These are phyloP conservation scores for Nicotiana benthamiana DNA, from an alignment of 257 asterid genomes.

Conservation along the genomic window DNA sequence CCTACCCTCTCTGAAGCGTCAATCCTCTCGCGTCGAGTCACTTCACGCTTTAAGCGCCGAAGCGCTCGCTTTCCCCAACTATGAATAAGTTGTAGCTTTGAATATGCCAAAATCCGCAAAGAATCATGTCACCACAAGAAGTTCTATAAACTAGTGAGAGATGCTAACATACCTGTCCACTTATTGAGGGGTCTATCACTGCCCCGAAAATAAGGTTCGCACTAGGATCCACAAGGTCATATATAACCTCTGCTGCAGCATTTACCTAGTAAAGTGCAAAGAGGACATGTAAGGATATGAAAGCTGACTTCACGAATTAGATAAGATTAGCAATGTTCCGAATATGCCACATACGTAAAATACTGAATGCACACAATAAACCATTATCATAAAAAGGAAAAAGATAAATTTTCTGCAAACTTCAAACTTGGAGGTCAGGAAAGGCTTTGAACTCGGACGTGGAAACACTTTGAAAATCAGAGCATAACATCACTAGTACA, in stretches of 20 bases:
- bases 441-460: not conserved
- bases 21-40: too few relatives aligned
- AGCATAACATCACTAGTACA: not conserved
- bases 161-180: constrained; percentile 69
- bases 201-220: constrained; percentile 97
- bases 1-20: too few relatives aligned
- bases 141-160: not conserved
- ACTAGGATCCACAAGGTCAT: constrained; percentile 89
- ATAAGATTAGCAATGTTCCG: not conserved
- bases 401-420: too few relatives aligned
- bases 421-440: too few relatives aligned
- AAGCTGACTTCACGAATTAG: not conserved
- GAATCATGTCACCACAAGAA: not conserved
- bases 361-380: not conserved
- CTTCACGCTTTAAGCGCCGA: too few relatives aligned
- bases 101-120: not conserved
- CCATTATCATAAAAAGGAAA: not conserved
- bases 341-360: not conserved
- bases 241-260: constrained; percentile 94
- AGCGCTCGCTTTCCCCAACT: too few relatives aligned
- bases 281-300: not conserved
- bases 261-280: constrained; percentile 45
- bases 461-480: not conserved
- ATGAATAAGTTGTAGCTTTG: not conserved
- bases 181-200: constrained; percentile 73